These are phyloP conservation scores for Rhynchosporium graminicola DNA, from an alignment of 2,329 filamentous ascomycete species.

Conservation along the genomic window DNA sequence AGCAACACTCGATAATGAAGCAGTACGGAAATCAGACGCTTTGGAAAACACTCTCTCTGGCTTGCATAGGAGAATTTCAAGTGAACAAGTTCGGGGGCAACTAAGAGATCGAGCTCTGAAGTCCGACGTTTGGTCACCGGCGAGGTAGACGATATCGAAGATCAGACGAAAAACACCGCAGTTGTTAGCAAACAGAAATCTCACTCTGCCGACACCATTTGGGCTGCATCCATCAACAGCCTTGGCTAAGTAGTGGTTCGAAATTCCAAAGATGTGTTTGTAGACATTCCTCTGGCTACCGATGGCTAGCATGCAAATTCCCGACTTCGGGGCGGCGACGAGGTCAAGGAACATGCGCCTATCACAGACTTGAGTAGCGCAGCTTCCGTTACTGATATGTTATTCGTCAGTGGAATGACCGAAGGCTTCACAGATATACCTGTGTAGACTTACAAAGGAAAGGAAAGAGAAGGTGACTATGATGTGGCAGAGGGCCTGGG, in stretches of 20 bases:
- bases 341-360: conserved; percentile 76
- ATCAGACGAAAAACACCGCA: background rate
- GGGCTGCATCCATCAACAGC: conserved; percentile 18
- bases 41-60: too few species aligned
- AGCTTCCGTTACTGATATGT: conserved; percentile 69
- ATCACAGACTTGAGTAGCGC: conserved; percentile 76
- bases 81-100: background rate
- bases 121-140: background rate
- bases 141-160: background rate
- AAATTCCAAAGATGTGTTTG: conserved; percentile 39
- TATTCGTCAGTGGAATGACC: conserved; percentile 1
- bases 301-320: conserved; percentile 56
- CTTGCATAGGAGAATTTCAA: too few species aligned
- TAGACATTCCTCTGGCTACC: conserved; percentile 51
- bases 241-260: conserved; percentile 10
- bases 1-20: too few species aligned
- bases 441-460: conserved; percentile 22
- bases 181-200: background rate
- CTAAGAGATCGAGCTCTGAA: background rate
- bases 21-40: too few species aligned
- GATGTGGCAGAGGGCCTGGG: conserved; percentile 22
- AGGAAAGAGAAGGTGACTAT: conserved; percentile 21
- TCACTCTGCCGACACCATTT: background rate
- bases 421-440: conserved; percentile 13
- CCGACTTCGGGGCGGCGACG: conserved; percentile 60